These are phyloP conservation scores for Globisporangium paroecandrum DNA, from an alignment of 352 stramenopile species.

Conservation along the genomic window DNA sequence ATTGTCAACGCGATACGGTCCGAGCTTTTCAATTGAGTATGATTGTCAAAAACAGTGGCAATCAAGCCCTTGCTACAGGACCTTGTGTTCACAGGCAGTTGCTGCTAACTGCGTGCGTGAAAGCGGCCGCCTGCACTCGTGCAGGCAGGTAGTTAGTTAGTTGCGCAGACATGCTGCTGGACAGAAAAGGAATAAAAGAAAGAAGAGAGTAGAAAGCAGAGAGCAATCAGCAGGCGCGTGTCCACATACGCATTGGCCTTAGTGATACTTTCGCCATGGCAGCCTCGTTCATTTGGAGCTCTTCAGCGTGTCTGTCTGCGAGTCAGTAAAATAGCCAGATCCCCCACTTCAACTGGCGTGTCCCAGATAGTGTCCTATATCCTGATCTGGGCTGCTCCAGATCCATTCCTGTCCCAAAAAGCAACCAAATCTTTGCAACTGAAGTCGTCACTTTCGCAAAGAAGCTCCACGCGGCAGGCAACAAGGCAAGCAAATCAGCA, in stretches of 20 bases:
- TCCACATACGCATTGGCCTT: not conserved
- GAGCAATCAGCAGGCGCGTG: not conserved
- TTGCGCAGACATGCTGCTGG: not conserved
- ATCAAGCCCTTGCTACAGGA: no score
- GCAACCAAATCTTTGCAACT: constrained; percentile 8
- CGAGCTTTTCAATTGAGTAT: no score
- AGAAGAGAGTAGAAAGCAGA: not conserved
- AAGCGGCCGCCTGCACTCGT: no score
- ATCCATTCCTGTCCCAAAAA: constrained; percentile 3
- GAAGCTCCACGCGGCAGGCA: constrained; percentile 14
- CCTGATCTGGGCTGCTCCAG: not conserved
- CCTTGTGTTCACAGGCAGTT: not conserved
- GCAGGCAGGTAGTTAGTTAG: not conserved
- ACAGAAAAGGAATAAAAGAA: not conserved
- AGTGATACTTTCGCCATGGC: not conserved
- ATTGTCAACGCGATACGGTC: no score
- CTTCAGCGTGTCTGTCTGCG: not conserved
- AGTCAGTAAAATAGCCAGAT: not conserved
- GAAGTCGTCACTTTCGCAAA: not conserved
- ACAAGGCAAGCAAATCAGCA: not conserved
- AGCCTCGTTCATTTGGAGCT: not conserved
- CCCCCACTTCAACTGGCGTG: not conserved
- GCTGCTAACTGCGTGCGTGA: no score
- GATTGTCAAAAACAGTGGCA: no score
- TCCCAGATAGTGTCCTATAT: not conserved